Evolutionary conservation across 208 protist species (phyloP).

Genomic region (Wallacemonas rigidus): DNA sequence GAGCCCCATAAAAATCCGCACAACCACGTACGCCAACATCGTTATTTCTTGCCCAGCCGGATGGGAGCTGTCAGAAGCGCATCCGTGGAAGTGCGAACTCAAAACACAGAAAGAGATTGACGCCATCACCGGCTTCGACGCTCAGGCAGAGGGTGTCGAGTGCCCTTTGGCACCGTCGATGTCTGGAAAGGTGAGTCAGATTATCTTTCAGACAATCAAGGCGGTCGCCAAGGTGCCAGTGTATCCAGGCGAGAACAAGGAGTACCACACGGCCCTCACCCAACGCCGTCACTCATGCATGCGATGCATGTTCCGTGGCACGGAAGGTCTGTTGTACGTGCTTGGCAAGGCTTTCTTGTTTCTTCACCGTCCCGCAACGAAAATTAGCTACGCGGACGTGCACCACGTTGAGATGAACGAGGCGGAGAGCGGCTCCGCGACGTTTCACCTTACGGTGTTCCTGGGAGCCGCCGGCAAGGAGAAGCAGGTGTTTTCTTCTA

Average conservation of each 20-base stretch:
- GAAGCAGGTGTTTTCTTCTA: conserved; percentile 64
- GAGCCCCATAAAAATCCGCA: conserved; percentile 66
- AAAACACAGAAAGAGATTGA: conserved; percentile 83
- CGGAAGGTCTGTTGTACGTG: conserved; percentile 80
- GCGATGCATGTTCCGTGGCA: conserved; percentile 68
- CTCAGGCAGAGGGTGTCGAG: conserved; percentile 29
- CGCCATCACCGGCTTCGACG: conserved; percentile 22
- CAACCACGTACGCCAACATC: conserved; percentile 77
- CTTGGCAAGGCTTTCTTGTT: conserved; percentile 77
- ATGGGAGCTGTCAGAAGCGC: conserved; percentile 59
- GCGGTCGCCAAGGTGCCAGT: conserved; percentile 73
- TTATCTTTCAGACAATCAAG: conserved; percentile 82
- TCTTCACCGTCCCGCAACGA: conserved; percentile 77
- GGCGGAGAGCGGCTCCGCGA: conserved; percentile 56
- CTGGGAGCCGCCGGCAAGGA: conserved; percentile 36
- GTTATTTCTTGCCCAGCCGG: conserved; percentile 79
- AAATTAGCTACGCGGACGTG: conserved; percentile 55
- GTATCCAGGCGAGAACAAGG: conserved; percentile 78
- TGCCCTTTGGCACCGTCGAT: conserved; percentile 68
- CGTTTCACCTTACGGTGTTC: conserved; percentile 79
- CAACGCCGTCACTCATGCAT: conserved; percentile 56
- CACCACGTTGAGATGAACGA: conserved; percentile 70
- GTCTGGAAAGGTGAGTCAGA: conserved; percentile 79
- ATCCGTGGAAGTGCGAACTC: conserved; percentile 79
- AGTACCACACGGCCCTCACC: conserved; percentile 70